Conservation (phyloP, 495 filamentous ascomycete species). For the Paragyromitra xinjiangensis region DNA sequence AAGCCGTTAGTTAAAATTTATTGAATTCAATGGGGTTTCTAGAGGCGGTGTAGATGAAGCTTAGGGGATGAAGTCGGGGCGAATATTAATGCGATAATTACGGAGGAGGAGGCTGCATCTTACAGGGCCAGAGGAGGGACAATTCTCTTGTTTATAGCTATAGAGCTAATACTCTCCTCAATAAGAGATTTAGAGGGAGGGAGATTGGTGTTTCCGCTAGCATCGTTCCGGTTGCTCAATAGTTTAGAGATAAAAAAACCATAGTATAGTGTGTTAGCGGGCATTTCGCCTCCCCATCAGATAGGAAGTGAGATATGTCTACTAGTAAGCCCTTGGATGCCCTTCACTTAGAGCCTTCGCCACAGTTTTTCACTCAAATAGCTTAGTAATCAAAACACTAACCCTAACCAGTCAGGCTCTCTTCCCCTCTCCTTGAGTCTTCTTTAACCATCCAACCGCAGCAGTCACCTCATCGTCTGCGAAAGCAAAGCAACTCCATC, state of each 20-base stretch:
- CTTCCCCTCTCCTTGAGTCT: conserved; percentile 34
- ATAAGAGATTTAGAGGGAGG: no score
- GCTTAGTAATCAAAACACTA: conserved; percentile 18
- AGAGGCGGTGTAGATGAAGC: not conserved
- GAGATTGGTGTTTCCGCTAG: no score
- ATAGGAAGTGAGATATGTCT: not conserved
- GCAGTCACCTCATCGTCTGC: conserved; percentile 29
- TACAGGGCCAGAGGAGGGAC: not conserved
- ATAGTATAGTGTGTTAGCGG: no score
- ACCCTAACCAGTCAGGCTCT: conserved; percentile 11
- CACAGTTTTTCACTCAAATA: not conserved
- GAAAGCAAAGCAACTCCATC: conserved; percentile 18
- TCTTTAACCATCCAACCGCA: conserved; percentile 26
- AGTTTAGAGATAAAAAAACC: no score
- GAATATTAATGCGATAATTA: no score
- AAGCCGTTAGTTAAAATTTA: not conserved
- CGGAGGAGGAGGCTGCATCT: not conserved
- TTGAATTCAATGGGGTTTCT: not conserved
- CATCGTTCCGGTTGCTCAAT: no score
- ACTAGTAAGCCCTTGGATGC: not conserved
- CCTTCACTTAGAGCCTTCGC: not conserved
- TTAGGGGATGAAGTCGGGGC: not conserved
- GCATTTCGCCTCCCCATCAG: not conserved
- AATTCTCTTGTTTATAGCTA: no score
- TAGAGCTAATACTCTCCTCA: no score